Base-by-base conservation (phyloP, 768 basidiomycete species). In the Tremella yokohamensis region DNA sequence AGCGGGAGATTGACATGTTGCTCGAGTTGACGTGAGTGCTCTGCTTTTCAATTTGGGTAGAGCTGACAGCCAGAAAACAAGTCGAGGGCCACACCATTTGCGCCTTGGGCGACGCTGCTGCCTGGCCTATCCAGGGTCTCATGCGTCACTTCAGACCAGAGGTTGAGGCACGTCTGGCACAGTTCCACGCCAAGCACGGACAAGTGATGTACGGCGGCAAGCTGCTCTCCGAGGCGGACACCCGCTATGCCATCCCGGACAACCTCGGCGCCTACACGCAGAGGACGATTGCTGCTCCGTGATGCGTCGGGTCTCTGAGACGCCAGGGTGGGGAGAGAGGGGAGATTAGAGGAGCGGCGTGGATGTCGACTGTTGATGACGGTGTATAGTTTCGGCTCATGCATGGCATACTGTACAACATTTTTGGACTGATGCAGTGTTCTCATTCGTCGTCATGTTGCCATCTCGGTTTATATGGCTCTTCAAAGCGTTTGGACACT, bases 61-160 rank as follows among this genome's bases (percentile, higher is more conserved):
- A 59, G 11, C 22, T 48, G 25, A 40, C 19, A 8, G 22, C 9
- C 70, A 90, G 89, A 1, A 96, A 94, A 84, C 91, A 96, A 85
- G 82, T 97, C 19, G 92, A 94, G 78, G 92, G 92, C 12, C 88
- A 90, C 61, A 98, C 93, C 13, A 97, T 98, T 68, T 98, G 94
- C 63, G 94, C 94, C 8, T 82, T 96, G 25, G 94, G 94, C 9
- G 94, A 98, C 61, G 94, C 94, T 9, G 93, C 94, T 16, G 94
- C 94, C 3, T 97, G 94, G 94, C 94, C 93, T 7, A 93, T 98
- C 61, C 94, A 97, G 75, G 94, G 92, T 51, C 84, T 97, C 60
- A 91, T 98, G 88, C 86, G 90, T 58, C 89, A 96, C 78, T 98
- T 96, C 87, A 85, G 92, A 63, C 94, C 93, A 1, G 86, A 92